Evolutionary conservation across 2,329 filamentous ascomycete genomes (phyloP), one percentile per base, ranked within the genome.

Genomic region (Fusarium coffeatum): DNA sequence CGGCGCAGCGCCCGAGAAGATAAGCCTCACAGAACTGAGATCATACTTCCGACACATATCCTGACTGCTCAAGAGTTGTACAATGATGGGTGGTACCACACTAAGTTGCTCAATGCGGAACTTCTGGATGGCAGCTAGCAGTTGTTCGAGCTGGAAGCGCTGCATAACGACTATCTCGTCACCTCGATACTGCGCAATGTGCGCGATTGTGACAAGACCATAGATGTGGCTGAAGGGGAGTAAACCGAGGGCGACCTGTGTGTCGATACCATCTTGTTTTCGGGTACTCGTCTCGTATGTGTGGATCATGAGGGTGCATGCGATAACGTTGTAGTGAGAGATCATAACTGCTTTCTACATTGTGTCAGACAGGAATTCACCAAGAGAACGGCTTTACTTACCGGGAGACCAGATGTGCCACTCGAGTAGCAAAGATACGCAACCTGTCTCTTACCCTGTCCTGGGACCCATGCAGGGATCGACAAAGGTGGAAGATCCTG

Each of bases 211-310:
- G 4, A 93, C 88, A 22, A 96, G 82, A 4, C 88, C 89, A 77
- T 95, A 97, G 65, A 96, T 96, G 74, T 97, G 93, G 66, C 91
- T 94, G 74, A 93, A 89, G 0, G 92, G 92, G 0, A 95, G 83
- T 13, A 95, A 81, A 5, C 92, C 92, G 0, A 94, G 84, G 2
- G 78, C 81, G 10, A 86, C 78, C 58, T 86, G 80, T 2, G 79
- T 83, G 6, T 78, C 76, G 32, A 85, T 63, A 8, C 75, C 76
- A 6, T 78, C 77, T 60, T 68, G 79, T 75, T 67, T 82, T 72
- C 42, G 76, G 25, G 60, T 82, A 64, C 65, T 73, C 28, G 55
- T 85, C 77, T 63, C 77, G 88, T 2, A 83, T 75, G 22, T 75
- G 74, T 60, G 89, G 83, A 68, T 53, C 77, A 94, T 92, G 32